Evolutionary conservation across 2,329 filamentous ascomycete genomes (phyloP), one percentile per base, ranked within the genome.

Genomic region (Hypoxylon sp.): DNA sequence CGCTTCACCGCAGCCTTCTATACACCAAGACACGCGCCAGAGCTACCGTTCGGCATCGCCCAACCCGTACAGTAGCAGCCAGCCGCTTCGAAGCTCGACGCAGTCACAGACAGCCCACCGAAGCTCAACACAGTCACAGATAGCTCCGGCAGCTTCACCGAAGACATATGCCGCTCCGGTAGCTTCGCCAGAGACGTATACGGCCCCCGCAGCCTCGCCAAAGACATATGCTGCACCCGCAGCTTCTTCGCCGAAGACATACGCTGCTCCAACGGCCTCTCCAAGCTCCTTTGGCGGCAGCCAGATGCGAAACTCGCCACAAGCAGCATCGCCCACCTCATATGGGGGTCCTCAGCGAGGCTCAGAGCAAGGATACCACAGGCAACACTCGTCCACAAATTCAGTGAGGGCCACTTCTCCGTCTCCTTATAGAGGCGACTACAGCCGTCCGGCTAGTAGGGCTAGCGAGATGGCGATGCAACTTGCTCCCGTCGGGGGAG

Each of bases 381-480:
- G 78, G 3, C 79, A 83, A 24, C 75, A 79, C 41, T 85, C 85
- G 6, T 78, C 82, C 0, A 78, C 78, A 61, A 78, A 79, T 26
- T 61, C 58, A 8, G 55, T 64, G 7, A 73, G 81, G 27, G 73
- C 78, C 1, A 75, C 77, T 0, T 84, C 83, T 4, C 82, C 83
- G 11, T 73, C 78, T 3, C 73, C 81, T 13, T 80, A 79, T 66
- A 68, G 76, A 26, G 67, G 71, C 48, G 75, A 83, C 66, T 76
- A 80, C 55, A 74, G 75, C 51, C 76, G 83, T 6, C 83, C 83
- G 3, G 74, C 75, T 60, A 80, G 81, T 71, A 73, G 75, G 52
- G 73, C 73, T 60, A 74, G 78, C 52, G 84, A 82, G 15, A 90
- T 90, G 86, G 84, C 88, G 31, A 79, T 91, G 55, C 88, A 91